These are phyloP conservation scores for Cutaneotrichosporon cyanovorans DNA, from an alignment of 1,284 basidiomycete genomes.

Conservation along the genomic window DNA sequence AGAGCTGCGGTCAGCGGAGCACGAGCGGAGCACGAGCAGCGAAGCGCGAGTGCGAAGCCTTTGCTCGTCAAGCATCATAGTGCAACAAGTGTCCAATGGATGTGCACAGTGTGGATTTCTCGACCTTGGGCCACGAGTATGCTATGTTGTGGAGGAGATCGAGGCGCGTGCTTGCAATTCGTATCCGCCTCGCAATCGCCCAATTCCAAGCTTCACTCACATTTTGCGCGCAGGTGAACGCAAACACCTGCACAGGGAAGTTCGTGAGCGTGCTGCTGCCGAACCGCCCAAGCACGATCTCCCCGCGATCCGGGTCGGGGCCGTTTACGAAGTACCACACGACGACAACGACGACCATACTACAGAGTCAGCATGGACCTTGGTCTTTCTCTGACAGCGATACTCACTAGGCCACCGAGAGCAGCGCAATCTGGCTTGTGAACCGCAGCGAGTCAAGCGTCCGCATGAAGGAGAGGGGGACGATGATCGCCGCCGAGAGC, in stretches of 20 bases:
- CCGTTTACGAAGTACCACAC: slow-evolving; percentile 45
- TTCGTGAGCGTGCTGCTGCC: slow-evolving; percentile 51
- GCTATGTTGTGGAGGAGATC: no score
- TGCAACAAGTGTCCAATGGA: no score
- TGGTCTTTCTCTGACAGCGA: no score
- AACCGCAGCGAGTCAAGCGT: slow-evolving; percentile 59
- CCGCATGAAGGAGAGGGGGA: slow-evolving; percentile 80
- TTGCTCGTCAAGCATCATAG: no score
- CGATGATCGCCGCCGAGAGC: slow-evolving; percentile 70
- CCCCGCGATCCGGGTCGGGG: slow-evolving; percentile 32
- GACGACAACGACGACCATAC: slow-evolving; percentile 61
- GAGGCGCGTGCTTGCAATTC: no score
- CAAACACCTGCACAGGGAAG: slow-evolving; percentile 92
- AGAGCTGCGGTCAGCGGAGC: slow-evolving; percentile 52
- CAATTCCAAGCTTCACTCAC: no score
- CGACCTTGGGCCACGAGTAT: no score
- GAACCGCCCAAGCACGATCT: slow-evolving; percentile 36
- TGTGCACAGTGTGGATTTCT: no score
- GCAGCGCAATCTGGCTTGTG: slow-evolving; percentile 46
- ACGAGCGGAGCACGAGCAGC: slow-evolving; percentile 5
- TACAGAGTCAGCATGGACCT: no score
- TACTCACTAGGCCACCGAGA: slow-evolving; percentile 56
- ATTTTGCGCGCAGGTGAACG: slow-evolving; percentile 85
- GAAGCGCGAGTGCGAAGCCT: no score
- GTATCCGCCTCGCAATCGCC: no score